Conservation (phyloP, 768 basidiomycete species). For the Phlebiopsis gigantea region DNA sequence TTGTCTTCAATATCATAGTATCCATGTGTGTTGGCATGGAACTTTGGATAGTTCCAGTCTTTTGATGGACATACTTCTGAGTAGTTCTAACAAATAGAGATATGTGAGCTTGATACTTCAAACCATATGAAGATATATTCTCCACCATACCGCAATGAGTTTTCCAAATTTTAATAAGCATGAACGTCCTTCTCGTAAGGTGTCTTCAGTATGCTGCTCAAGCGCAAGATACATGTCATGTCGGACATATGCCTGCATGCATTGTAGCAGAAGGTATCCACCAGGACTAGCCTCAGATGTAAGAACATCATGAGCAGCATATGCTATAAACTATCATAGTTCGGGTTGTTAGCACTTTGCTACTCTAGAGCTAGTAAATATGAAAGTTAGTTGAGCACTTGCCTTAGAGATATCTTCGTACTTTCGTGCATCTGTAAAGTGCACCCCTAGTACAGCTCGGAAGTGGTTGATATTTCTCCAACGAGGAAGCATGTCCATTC, state of each 20-base stretch:
- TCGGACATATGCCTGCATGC: slow-evolving; percentile 27
- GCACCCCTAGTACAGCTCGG: slow-evolving; percentile 15
- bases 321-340: slow-evolving; percentile 24
- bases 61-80: slow-evolving; percentile 1
- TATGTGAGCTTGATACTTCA: too few species aligned
- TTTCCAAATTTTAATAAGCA: too few species aligned
- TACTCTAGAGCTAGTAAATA: too few species aligned
- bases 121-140: too few species aligned
- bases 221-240: slow-evolving; percentile 27
- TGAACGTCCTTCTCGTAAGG: too few species aligned
- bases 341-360: not conserved
- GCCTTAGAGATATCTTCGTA: slow-evolving; percentile 33
- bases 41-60: slow-evolving; percentile 15
- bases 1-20: slow-evolving; percentile 11
- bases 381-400: not conserved
- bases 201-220: slow-evolving; percentile 28
- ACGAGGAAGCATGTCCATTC: slow-evolving; percentile 21
- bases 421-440: slow-evolving; percentile 32
- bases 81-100: too few species aligned
- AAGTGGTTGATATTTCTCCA: slow-evolving; percentile 35
- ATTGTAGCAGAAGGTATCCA: slow-evolving; percentile 24
- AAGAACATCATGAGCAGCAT: slow-evolving; percentile 24
- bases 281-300: not conserved
- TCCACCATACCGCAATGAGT: too few species aligned
- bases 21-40: slow-evolving; percentile 2